Evolutionary conservation across 2,329 filamentous ascomycete genomes (phyloP).

Genomic region (Talaromyces sp.): DNA sequence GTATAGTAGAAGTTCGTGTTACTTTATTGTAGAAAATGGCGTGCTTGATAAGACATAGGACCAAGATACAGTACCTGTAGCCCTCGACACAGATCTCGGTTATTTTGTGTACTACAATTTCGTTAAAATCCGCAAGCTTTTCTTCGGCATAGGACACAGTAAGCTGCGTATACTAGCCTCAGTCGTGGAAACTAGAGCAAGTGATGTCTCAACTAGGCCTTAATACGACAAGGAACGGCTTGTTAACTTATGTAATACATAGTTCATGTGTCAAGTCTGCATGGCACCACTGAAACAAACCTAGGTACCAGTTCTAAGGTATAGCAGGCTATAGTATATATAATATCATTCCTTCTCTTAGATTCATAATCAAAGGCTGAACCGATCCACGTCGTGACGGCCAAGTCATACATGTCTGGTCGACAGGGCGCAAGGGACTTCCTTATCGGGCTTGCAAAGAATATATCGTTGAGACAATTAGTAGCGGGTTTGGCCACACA

Average conservation of each 20-base stretch:
- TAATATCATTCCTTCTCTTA: not conserved
- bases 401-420: not conserved
- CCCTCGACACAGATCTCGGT: not conserved
- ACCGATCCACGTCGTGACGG: not conserved
- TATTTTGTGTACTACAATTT: not conserved
- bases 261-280: not conserved
- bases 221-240: not conserved
- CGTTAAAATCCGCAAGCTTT: not conserved
- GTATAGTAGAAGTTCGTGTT: not conserved
- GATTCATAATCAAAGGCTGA: not conserved
- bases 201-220: not conserved
- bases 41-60: not conserved
- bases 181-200: not conserved
- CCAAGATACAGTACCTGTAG: not conserved
- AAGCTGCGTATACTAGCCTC: not conserved
- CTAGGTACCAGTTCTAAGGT: not conserved
- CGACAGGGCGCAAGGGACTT: not conserved
- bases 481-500: not conserved
- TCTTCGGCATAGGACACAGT: not conserved
- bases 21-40: no score
- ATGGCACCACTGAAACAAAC: not conserved
- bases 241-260: not conserved
- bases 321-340: not conserved
- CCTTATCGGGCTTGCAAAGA: not conserved
- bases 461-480: not conserved